Evolutionary conservation across 257 asterid species (phyloP).

Genomic region (Plantago elongata): DNA sequence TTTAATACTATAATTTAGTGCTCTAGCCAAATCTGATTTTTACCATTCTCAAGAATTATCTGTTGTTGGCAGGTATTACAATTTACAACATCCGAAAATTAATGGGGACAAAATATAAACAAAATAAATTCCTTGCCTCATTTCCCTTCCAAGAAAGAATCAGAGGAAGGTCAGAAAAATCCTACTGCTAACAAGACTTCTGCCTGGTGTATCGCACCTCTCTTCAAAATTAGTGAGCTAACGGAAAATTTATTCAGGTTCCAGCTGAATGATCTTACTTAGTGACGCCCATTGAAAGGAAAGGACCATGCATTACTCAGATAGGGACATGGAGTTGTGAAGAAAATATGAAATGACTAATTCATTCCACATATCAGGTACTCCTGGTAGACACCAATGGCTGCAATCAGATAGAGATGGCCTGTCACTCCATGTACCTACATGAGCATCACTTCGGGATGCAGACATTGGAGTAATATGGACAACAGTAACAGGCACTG

Average conservation of each 20-base stretch:
- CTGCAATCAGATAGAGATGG: conserved; percentile 66
- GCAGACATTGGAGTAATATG: conserved; percentile 70
- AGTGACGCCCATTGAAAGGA: no score
- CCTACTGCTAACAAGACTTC: conserved; percentile 7
- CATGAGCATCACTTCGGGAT: conserved; percentile 77
- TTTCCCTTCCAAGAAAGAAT: conserved; percentile 8
- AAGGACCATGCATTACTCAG: conserved; percentile 10
- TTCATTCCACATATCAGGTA: conserved; percentile 76
- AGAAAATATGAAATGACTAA: conserved; percentile 45
- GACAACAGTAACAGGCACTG: conserved; percentile 51
- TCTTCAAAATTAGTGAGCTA: conserved; percentile 12
- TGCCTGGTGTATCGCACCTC: conserved; percentile 14
- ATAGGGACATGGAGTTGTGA: conserved; percentile 15
- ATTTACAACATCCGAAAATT: no score
- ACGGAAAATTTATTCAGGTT: background rate
- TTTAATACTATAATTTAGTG: no score
- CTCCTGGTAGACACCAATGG: conserved; percentile 84
- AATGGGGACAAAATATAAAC: no score
- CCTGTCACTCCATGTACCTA: conserved; percentile 68
- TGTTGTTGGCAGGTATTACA: conserved; percentile 17
- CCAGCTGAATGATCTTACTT: background rate
- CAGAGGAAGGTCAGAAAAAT: background rate
- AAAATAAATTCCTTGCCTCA: no score
- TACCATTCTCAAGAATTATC: background rate
- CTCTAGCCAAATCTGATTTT: background rate